A percentile compares a stretch with the other conserved stretches of the same genome.
Conservation (phyloP, 805 yeast species). For the Nakazawaea anatomiae region DNA sequence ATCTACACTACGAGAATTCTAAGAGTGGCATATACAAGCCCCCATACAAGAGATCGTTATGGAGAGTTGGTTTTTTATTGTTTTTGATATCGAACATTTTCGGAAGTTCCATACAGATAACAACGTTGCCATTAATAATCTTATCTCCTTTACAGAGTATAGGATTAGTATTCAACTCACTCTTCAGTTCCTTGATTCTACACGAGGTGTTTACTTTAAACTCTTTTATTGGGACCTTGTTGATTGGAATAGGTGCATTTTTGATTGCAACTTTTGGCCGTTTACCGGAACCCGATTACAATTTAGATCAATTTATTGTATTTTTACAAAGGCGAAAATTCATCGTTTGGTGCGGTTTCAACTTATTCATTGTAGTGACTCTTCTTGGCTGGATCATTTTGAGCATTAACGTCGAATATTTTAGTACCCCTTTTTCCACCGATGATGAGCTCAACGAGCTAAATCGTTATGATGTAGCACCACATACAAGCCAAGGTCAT, state of each 20-base stretch:
- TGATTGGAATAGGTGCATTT: conserved; percentile 70
- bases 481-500: too few species aligned
- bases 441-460: too few species aligned
- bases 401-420: conserved; percentile 1
- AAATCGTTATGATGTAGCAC: too few species aligned
- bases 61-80: conserved; percentile 70
- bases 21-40: conserved; percentile 18
- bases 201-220: conserved; percentile 58
- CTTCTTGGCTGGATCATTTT: conserved; percentile 24
- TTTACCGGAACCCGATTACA: conserved; percentile 45
- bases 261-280: conserved; percentile 71
- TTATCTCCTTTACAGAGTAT: conserved; percentile 80
- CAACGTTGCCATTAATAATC: conserved; percentile 76
- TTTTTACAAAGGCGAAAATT: conserved; percentile 42
- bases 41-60: conserved; percentile 46
- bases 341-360: conserved; percentile 46
- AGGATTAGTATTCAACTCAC: conserved; percentile 82
- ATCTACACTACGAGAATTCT: conserved; percentile 30
- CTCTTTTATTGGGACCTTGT: conserved; percentile 57
- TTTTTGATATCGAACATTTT: conserved; percentile 70
- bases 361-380: conserved; percentile 23
- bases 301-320: conserved; percentile 38
- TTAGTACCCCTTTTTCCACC: neutral
- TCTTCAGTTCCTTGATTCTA: conserved; percentile 62
- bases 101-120: conserved; percentile 79